Evolutionary conservation across 805 yeast species (phyloP).

Genomic region (Henningerozyma blattae): DNA sequence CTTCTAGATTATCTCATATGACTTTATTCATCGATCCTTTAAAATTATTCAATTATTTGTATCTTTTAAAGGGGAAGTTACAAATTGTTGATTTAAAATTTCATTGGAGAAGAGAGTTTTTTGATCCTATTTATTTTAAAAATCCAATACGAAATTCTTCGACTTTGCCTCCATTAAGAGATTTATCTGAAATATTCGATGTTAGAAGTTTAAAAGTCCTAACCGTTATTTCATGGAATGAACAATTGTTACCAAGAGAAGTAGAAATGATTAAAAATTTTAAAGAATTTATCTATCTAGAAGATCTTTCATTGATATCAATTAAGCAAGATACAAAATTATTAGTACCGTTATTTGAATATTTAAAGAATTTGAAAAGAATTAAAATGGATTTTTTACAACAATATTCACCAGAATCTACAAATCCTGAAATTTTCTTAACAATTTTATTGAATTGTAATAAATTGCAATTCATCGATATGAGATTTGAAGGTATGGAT

Average conservation of each 20-base stretch:
- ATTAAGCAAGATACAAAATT: slow-evolving; percentile 25
- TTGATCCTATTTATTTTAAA: slow-evolving; percentile 20
- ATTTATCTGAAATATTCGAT: slow-evolving; percentile 28
- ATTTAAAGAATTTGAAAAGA: slow-evolving; percentile 23
- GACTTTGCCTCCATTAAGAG: too few relatives aligned
- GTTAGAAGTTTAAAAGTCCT: slow-evolving; percentile 24
- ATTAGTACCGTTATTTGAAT: slow-evolving; percentile 23
- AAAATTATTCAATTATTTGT: slow-evolving; percentile 25
- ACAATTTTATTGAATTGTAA: slow-evolving; percentile 25
- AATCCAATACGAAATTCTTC: slow-evolving; percentile 9
- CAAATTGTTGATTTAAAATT: slow-evolving; percentile 27
- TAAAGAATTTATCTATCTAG: slow-evolving; percentile 24
- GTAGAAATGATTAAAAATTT: slow-evolving; percentile 27
- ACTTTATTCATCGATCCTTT: slow-evolving; percentile 31
- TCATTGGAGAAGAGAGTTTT: slow-evolving; percentile 32
- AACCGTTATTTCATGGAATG: slow-evolving; percentile 34
- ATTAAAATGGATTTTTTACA: slow-evolving; percentile 30
- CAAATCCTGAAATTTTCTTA: slow-evolving; percentile 23
- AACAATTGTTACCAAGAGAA: slow-evolving; percentile 22
- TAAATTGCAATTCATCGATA: slow-evolving; percentile 28
- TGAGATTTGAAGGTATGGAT: slow-evolving; percentile 26
- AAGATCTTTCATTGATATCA: slow-evolving; percentile 31
- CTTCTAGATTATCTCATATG: slow-evolving; percentile 21
- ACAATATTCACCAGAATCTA: slow-evolving; percentile 24
- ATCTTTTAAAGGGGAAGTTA: slow-evolving; percentile 20